Evolutionary conservation across 352 stramenopile species (phyloP).

Genomic region (Pythium vanterpoolii): DNA sequence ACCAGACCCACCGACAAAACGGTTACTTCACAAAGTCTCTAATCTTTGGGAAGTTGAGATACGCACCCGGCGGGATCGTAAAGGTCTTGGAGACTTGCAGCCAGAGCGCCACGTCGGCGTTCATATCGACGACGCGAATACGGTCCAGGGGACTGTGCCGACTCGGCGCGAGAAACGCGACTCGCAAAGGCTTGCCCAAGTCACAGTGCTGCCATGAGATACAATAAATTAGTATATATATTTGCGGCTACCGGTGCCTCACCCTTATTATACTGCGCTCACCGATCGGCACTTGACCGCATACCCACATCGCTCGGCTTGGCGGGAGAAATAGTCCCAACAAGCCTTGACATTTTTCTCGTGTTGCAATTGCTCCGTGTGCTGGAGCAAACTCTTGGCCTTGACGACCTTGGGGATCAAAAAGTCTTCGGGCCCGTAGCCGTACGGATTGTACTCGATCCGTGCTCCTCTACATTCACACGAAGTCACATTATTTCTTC

Average conservation of each 20-base stretch:
- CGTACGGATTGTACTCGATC: conserved; percentile 82
- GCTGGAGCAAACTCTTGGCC: conserved; percentile 81
- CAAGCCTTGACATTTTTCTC: conserved; percentile 72
- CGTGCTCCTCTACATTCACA: conserved; percentile 36
- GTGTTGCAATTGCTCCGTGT: conserved; percentile 84
- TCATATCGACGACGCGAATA: conserved; percentile 85
- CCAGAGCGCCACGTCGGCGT: conserved; percentile 74
- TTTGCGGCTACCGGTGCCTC: neutral
- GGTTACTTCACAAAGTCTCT: neutral
- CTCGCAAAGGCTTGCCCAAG: conserved; percentile 72
- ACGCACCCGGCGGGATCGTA: conserved; percentile 60
- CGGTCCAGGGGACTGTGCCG: conserved; percentile 73
- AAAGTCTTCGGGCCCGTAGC: conserved; percentile 84
- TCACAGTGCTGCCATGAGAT: conserved; percentile 56
- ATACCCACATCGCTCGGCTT: conserved; percentile 66
- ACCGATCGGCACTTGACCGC: conserved; percentile 74
- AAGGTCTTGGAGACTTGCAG: conserved; percentile 86
- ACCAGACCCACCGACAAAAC: neutral
- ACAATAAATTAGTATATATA: neutral
- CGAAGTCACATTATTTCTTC: neutral
- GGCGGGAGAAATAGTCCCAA: conserved; percentile 76
- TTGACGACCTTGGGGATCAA: conserved; percentile 75
- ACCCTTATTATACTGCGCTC: neutral
- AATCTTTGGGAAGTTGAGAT: neutral
- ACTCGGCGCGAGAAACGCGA: conserved; percentile 69